These are phyloP conservation scores for Heritiera fomes DNA, from an alignment of 345 rosid species.

Conservation along the genomic window DNA sequence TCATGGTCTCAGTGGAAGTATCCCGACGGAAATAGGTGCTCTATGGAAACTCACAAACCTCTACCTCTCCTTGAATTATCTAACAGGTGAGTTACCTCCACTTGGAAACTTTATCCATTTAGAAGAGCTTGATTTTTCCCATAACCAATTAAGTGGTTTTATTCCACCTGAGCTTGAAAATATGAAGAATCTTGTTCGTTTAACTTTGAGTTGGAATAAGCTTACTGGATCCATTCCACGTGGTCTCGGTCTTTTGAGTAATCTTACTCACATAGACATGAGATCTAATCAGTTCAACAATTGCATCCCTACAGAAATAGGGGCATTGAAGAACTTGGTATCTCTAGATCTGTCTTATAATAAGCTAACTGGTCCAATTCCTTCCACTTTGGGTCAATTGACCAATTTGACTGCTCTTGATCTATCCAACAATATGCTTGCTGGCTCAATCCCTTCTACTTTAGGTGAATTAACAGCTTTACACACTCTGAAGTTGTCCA, in stretches of 20 bases:
- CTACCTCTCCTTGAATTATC: not conserved
- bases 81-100: not conserved
- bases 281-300: not conserved
- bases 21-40: not conserved
- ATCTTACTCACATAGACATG: too few relatives aligned
- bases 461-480: too few relatives aligned
- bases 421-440: not conserved
- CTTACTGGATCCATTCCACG: too few relatives aligned
- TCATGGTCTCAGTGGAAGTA: not conserved
- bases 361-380: not conserved
- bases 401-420: not conserved
- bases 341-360: not conserved
- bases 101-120: not conserved
- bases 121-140: not conserved
- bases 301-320: slow-evolving; percentile 5
- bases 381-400: not conserved
- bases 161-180: not conserved
- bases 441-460: not conserved
- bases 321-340: not conserved
- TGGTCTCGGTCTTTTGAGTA: too few relatives aligned
- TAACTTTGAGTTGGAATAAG: too few relatives aligned
- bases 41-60: not conserved
- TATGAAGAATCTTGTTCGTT: not conserved
- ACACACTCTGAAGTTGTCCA: too few relatives aligned
- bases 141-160: not conserved